phyloP scores from a whole-genome alignment of 2,329 filamentous ascomycete genomes.

The Alternaria postmessia region DNA sequence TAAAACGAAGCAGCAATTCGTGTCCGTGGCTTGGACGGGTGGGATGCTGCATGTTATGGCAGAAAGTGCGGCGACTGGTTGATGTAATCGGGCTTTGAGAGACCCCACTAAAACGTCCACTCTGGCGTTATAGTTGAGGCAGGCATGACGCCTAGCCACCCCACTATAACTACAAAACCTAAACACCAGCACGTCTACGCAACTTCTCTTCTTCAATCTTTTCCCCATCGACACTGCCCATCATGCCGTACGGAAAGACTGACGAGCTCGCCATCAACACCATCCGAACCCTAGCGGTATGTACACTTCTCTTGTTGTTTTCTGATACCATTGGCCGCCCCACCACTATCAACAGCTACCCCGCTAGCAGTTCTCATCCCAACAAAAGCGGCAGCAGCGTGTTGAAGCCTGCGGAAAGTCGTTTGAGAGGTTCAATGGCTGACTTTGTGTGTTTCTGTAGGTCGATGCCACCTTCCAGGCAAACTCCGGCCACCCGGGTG shows the following conservation, averaged over 20 bases:
- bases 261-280: conserved; percentile 97
- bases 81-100: conserved; percentile 23
- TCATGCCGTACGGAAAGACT: conserved; percentile 87
- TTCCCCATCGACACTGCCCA: conserved; percentile 47
- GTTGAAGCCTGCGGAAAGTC: background rate
- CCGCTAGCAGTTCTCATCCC: conserved; percentile 32
- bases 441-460: conserved; percentile 59
- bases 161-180: conserved; percentile 33
- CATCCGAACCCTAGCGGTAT: conserved; percentile 93
- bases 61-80: conserved; percentile 18
- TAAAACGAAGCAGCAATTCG: conserved; percentile 1
- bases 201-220: conserved; percentile 23
- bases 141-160: conserved; percentile 18
- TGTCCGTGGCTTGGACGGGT: background rate
- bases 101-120: conserved; percentile 19
- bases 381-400: conserved; percentile 21
- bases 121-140: conserved; percentile 15
- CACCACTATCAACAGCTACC: conserved; percentile 37
- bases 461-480: conserved; percentile 96
- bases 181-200: conserved; percentile 19
- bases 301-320: conserved; percentile 52
- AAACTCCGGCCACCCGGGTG: conserved; percentile 98
- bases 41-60: conserved; percentile 6
- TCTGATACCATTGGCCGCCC: conserved; percentile 14
- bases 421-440: conserved; percentile 38